These are phyloP conservation scores for Lanzia echinophila DNA, from an alignment of 2,329 filamentous ascomycete species.

Conservation along the genomic window DNA sequence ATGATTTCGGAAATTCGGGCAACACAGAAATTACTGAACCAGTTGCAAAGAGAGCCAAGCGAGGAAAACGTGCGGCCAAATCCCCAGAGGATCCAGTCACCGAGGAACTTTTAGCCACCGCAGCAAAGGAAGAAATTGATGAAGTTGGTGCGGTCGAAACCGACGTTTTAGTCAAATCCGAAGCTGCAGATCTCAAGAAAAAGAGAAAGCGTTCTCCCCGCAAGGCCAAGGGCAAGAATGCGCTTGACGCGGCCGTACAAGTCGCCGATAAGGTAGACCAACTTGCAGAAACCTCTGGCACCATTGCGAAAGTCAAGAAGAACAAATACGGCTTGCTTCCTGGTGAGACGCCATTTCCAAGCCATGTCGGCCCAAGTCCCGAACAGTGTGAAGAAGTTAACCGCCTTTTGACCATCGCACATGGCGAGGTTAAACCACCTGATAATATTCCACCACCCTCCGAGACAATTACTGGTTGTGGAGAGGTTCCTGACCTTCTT, in stretches of 20 bases:
- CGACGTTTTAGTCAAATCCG: too few species aligned
- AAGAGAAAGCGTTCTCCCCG: conserved; percentile 1
- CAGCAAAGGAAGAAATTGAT: too few species aligned
- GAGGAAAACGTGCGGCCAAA: not conserved
- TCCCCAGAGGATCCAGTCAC: too few species aligned
- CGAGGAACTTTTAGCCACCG: too few species aligned
- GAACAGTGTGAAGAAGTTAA: conserved; percentile 66
- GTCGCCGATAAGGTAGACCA: conserved; percentile 7
- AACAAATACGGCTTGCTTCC: conserved; percentile 48
- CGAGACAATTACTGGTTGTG: conserved; percentile 61
- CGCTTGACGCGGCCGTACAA: not conserved
- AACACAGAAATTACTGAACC: not conserved
- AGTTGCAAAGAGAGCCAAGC: not conserved
- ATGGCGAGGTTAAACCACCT: conserved; percentile 60
- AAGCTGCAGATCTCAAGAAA: not conserved
- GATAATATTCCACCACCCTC: conserved; percentile 64
- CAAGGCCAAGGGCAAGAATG: conserved; percentile 12
- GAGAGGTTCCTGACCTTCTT: conserved; percentile 48
- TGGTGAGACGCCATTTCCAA: conserved; percentile 59
- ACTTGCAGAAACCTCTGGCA: not conserved
- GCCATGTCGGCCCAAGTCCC: conserved; percentile 56
- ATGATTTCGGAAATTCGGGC: not conserved
- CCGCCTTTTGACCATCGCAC: conserved; percentile 54
- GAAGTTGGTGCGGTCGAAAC: too few species aligned
- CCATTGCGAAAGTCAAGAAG: conserved; percentile 22